Base-by-base conservation (phyloP, 345 rosid genomes). In the Brassica carinata region DNA sequence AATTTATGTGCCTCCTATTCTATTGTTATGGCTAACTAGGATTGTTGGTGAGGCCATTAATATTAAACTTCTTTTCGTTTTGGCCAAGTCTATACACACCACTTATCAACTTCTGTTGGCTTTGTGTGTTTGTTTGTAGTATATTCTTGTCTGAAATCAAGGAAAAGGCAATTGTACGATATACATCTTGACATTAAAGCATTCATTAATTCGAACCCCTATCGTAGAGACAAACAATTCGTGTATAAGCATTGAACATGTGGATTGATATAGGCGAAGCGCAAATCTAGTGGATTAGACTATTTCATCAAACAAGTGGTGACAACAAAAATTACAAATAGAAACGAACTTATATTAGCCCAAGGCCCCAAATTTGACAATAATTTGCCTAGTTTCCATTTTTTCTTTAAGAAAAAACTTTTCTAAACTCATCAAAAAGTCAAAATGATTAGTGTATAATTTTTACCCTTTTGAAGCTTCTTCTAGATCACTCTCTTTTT, bases 161-260 rank as follows among this genome's bases (percentile, higher is more conserved):
- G 67, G 45, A 55, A 73, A 66, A 55, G 58, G 67, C 33, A 36
- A 6, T 8, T 51, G 73, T 78, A 78, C 73, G 14, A 66, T 34
- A 72, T 64, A 26, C 66, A 53, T 38, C 30, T 17, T 14, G 62
- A 72, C 61, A 61, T 78, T 3, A 17, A 79, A 38, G 26, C 30
- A 64, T 78, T 78, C 15, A 72, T 13, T 73, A 73, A 36, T 5
- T 67, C 62, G 78, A 40, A 79, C 69, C 63, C 63, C 82, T 73
- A 59, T 19, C 43, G 31, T 67, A 73, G 64, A 19, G 82, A 79
- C 82, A 67, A 18, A 7, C 0, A 59, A 19, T 8, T 67, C 51
- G 69, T 66, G 73, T 18, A 8, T 79, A 40, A 57, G 63, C 68
- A 8, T 4, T 29, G 78, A 79, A 59, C 70, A 67, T 55, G 26